Evolutionary conservation across 2,329 filamentous ascomycete species (phyloP).

Genomic region (Chrysosporium keratinophilum): DNA sequence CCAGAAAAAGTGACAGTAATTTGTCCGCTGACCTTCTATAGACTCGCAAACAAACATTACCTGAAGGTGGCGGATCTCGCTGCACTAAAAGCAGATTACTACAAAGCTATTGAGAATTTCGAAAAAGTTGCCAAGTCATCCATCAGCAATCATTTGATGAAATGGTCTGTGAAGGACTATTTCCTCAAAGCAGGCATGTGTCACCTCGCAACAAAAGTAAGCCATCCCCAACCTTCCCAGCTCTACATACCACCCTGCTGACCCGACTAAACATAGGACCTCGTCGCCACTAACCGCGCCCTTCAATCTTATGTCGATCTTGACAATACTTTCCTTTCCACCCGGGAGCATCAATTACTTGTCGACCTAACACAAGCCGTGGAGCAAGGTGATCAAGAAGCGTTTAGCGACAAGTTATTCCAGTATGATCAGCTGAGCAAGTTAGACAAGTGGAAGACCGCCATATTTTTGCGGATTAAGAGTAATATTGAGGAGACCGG

Average conservation of each 20-base stretch:
- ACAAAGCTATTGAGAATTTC: conserved; percentile 68
- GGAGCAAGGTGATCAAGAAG: conserved; percentile 67
- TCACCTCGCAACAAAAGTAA: conserved; percentile 57
- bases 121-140: conserved; percentile 71
- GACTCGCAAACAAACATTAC: conserved; percentile 84
- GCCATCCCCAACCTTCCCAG: not conserved
- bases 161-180: conserved; percentile 90
- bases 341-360: conserved; percentile 72
- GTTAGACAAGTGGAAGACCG: conserved; percentile 95
- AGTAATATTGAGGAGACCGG: conserved; percentile 62
- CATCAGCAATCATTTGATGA: conserved; percentile 84
- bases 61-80: conserved; percentile 84
- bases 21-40: conserved; percentile 26
- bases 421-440: conserved; percentile 87
- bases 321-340: conserved; percentile 64
- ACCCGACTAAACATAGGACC: conserved; percentile 42
- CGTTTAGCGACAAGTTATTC: conserved; percentile 76
- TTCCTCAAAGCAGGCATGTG: conserved; percentile 90
- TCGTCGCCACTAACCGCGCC: conserved; percentile 67
- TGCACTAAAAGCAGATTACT: conserved; percentile 73
- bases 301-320: conserved; percentile 72
- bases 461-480: conserved; percentile 72
- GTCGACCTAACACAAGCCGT: conserved; percentile 65
- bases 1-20: not conserved
- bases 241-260: not conserved